These are phyloP conservation scores for Halenospora varia DNA, from an alignment of 495 filamentous ascomycete genomes.

Conservation along the genomic window DNA sequence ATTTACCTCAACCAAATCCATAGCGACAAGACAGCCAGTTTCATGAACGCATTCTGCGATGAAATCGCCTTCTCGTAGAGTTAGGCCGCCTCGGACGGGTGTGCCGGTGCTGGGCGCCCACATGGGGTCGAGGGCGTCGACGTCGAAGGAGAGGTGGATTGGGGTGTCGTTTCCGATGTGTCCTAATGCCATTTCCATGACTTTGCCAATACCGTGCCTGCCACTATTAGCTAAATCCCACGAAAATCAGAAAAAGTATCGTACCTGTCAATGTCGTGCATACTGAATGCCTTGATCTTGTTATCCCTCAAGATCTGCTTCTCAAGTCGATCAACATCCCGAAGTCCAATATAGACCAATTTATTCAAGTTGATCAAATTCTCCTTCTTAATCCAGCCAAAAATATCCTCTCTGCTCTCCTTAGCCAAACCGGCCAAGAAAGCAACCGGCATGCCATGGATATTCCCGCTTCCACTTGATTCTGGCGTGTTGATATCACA, in stretches of 20 bases:
- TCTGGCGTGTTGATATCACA: slow-evolving; percentile 97
- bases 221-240: slow-evolving; percentile 21
- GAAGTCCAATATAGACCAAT: slow-evolving; percentile 93
- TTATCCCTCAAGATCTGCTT: slow-evolving; percentile 86
- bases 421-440: slow-evolving; percentile 82
- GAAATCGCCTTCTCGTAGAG: slow-evolving; percentile 92
- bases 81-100: slow-evolving; percentile 91
- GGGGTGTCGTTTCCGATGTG: slow-evolving; percentile 92
- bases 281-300: slow-evolving; percentile 91
- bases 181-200: slow-evolving; percentile 95
- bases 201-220: slow-evolving; percentile 80
- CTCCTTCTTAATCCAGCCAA: slow-evolving; percentile 78
- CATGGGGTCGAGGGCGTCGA: slow-evolving; percentile 93
- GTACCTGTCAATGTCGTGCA: slow-evolving; percentile 94
- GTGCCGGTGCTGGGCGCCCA: slow-evolving; percentile 96
- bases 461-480: slow-evolving; percentile 83
- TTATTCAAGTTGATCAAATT: slow-evolving; percentile 62
- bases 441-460: slow-evolving; percentile 97
- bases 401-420: slow-evolving; percentile 65
- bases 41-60: slow-evolving; percentile 96
- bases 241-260: not conserved
- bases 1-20: slow-evolving; percentile 97
- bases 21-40: slow-evolving; percentile 83
- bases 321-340: slow-evolving; percentile 89
- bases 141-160: slow-evolving; percentile 95